Evolutionary conservation across 768 basidiomycete genomes (phyloP), one percentile per base, ranked within the genome.

Genomic region (Phlebiopsis gigantea): DNA sequence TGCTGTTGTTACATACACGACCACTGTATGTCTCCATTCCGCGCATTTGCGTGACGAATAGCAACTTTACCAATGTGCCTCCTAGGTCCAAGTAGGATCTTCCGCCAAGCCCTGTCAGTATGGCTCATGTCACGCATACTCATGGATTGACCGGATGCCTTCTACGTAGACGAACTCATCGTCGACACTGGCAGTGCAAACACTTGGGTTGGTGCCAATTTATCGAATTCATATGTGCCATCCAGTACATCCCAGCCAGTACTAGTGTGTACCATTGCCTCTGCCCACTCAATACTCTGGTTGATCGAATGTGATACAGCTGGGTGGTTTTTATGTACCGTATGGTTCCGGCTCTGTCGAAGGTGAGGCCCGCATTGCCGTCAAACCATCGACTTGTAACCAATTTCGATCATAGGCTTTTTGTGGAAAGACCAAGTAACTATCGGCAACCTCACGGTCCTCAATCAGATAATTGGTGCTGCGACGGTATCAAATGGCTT

Each of bases 161-260:
- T n/a, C n/a, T n/a, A n/a, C 21, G 29, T 28, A 73, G 73, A 74
- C 60, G 74, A 63, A 1, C 74, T 86, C 21, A 71, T 84, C 41
- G 80, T 84, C 25, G 82, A 84, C 55, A 84, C 81, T 0, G 79
- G 70, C 61, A 76, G 72, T 69, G 78, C 71, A 29, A 80, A 81
- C 64, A 81, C 79, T 10, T 84, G 81, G 82, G 65, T 83, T 30
- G 82, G 81, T 34, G 83, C 82, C 22, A 57, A 52, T n/a, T 25
- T 8, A 12, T 21, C 21, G 14, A 30, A 46, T 14, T n/a, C 8
- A 28, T 50, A 34, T 19, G n/a, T 19, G 19, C 31, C 46, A 5
- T 19, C 4, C 12, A 43, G 26, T 15, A 42, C 55, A 41, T 41
- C 41, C 6, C 25, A 9, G 5, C 47, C 21, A 14, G 28, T 14